A percentile compares a stretch with the other conserved stretches of the same genome.
Conservation (phyloP, 2,329 filamentous ascomycete genomes). For the Aspergillus hiratsukae region DNA sequence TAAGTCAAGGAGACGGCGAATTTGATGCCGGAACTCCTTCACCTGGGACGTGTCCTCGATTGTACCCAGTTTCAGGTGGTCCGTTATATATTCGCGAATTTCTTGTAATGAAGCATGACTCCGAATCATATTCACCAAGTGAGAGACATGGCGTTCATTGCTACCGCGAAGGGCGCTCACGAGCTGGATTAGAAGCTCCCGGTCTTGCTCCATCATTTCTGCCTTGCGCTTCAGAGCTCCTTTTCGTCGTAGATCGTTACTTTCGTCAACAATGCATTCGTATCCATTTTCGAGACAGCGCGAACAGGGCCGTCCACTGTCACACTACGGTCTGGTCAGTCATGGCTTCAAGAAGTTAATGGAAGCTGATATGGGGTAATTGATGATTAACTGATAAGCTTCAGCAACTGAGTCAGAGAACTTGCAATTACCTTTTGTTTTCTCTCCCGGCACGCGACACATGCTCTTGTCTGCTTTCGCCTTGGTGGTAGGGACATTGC, state of each 20-base stretch:
- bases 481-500: background rate
- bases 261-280: constrained; percentile 9
- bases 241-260: constrained; percentile 12
- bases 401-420: background rate
- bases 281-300: background rate
- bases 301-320: background rate
- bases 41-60: background rate
- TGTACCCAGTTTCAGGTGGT: background rate
- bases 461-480: background rate
- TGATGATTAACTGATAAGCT: background rate
- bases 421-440: background rate
- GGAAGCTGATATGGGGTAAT: background rate
- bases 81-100: background rate
- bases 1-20: background rate
- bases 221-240: constrained; percentile 8
- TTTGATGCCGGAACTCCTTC: constrained; percentile 1
- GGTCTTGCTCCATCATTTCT: constrained; percentile 12
- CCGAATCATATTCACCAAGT: constrained; percentile 9
- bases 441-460: background rate
- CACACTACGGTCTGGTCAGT: background rate
- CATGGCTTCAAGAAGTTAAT: background rate
- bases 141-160: constrained; percentile 1
- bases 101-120: constrained; percentile 10
- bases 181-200: constrained; percentile 9
- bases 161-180: constrained; percentile 11